phyloP scores from a whole-genome alignment of 2,329 filamentous ascomycete genomes.

The Pleurostoma richardsiae region DNA sequence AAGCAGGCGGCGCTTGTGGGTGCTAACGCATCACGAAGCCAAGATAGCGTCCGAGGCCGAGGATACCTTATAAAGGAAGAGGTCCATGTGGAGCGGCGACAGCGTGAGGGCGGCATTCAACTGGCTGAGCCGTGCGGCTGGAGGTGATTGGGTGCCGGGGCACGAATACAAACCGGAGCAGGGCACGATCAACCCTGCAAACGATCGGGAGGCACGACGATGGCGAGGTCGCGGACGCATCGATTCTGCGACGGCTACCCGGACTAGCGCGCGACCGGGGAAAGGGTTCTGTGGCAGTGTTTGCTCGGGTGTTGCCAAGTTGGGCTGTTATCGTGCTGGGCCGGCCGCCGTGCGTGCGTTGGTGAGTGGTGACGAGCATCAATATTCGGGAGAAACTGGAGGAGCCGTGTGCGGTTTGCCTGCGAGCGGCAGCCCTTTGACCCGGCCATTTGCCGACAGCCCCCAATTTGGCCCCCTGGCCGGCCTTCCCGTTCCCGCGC shows the following conservation, averaged over 20 bases:
- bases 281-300: no score
- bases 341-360: not conserved
- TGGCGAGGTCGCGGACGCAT: not conserved
- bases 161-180: constrained; percentile 30
- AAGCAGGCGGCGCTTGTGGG: not conserved
- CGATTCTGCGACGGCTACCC: not conserved
- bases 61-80: constrained; percentile 22
- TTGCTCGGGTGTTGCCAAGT: not conserved
- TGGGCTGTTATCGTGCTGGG: not conserved
- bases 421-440: not conserved
- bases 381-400: not conserved
- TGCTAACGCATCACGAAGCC: not conserved
- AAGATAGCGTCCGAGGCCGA: constrained; percentile 17
- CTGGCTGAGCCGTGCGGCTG: constrained; percentile 17
- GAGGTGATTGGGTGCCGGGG: constrained; percentile 22
- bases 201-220: constrained; percentile 15
- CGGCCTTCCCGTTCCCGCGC: no score
- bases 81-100: constrained; percentile 19
- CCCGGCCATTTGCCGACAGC: not conserved
- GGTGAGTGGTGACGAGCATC: not conserved
- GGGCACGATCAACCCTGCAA: constrained; percentile 19
- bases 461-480: not conserved
- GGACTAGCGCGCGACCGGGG: no score
- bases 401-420: not conserved
- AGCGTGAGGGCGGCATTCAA: constrained; percentile 21